These are phyloP conservation scores for Trichoderma afroharzianum DNA, from an alignment of 2,329 filamentous ascomycete species.

Conservation along the genomic window DNA sequence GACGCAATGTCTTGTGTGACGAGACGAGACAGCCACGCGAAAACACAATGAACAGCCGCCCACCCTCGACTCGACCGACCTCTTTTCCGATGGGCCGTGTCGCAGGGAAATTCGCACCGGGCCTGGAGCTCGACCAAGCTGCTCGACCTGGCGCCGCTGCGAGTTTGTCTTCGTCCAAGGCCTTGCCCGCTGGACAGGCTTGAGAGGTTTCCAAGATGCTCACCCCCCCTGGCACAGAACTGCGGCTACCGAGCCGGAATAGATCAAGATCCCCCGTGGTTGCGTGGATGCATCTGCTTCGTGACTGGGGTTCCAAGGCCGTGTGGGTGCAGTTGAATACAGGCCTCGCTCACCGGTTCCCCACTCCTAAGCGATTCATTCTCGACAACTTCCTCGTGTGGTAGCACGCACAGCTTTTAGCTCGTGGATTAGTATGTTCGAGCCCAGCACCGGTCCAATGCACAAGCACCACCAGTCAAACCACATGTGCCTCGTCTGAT, in stretches of 20 bases:
- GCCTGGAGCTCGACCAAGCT: not conserved
- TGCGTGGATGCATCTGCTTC: not conserved
- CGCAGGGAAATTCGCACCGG: not conserved
- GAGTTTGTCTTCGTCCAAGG: not conserved
- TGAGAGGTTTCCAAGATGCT: not conserved
- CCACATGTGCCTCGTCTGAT: not conserved
- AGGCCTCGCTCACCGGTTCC: constrained; percentile 24
- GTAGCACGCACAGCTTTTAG: constrained; percentile 12
- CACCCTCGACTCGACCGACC: not conserved
- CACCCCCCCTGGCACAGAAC: constrained; percentile 18
- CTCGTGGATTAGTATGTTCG: not conserved
- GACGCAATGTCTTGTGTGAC: not conserved
- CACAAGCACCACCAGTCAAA: not conserved
- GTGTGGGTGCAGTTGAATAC: constrained; percentile 18
- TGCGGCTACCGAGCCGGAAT: constrained; percentile 11
- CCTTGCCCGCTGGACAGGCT: not conserved
- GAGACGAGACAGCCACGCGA: constrained; percentile 12
- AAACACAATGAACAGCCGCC: constrained; percentile 6
- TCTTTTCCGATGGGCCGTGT: constrained; percentile 2
- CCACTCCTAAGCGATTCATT: constrained; percentile 17
- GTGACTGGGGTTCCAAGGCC: not conserved
- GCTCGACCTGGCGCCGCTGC: not conserved
- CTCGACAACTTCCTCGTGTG: constrained; percentile 14
- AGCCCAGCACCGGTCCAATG: not conserved
- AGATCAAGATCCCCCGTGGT: constrained; percentile 10